Evolutionary conservation across 2,329 filamentous ascomycete genomes (phyloP).

Genomic region (Nigrospora osmanthi): DNA sequence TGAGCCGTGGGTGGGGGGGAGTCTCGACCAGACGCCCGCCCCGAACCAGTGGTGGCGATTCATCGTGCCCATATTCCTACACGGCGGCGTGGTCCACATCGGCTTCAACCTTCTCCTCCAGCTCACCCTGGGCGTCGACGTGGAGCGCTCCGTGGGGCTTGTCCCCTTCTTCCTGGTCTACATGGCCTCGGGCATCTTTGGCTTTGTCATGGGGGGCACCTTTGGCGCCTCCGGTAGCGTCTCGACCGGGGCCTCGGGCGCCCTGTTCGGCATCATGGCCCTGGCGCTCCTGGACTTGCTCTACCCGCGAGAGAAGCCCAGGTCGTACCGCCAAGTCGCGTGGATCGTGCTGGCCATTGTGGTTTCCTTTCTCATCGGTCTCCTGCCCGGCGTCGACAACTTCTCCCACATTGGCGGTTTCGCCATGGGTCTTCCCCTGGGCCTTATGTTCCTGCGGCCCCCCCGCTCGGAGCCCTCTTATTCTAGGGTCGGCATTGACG

Average conservation of each 20-base stretch:
- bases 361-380: constrained; percentile 85
- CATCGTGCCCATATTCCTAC: constrained; percentile 91
- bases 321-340: constrained; percentile 70
- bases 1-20: constrained; percentile 9
- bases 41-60: constrained; percentile 98
- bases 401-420: constrained; percentile 97
- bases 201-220: constrained; percentile 90
- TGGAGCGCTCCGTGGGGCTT: constrained; percentile 84
- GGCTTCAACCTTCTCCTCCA: constrained; percentile 92
- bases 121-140: constrained; percentile 81
- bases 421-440: constrained; percentile 80
- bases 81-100: constrained; percentile 90
- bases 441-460: constrained; percentile 67
- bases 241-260: constrained; percentile 83
- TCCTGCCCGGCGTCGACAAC: constrained; percentile 90
- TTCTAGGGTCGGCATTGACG: constrained; percentile 47
- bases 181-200: constrained; percentile 85
- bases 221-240: constrained; percentile 76
- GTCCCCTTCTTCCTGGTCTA: constrained; percentile 88
- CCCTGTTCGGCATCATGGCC: constrained; percentile 86
- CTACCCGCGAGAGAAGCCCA: constrained; percentile 82
- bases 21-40: constrained; percentile 42
- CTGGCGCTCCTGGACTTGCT: constrained; percentile 82
- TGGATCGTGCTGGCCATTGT: constrained; percentile 80
- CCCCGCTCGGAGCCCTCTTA: constrained; percentile 49